Evolutionary conservation across 176 grass and related monocot genomes (phyloP), one percentile per base, ranked within the genome.

Genomic region (Zoysia pacifica): DNA sequence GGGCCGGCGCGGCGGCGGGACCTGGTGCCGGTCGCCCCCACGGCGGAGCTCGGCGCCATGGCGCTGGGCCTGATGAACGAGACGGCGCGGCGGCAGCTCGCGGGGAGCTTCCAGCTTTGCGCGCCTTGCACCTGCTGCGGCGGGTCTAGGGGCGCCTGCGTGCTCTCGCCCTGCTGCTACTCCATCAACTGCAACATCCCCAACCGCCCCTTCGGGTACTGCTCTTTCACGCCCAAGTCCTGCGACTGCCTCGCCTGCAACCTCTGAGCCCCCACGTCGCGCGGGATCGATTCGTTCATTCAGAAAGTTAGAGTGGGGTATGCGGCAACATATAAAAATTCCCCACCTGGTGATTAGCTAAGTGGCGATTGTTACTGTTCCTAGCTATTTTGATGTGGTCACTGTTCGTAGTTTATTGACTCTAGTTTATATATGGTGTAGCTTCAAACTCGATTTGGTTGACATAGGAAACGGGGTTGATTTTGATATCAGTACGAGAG

Each of bases 141-240:
- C 9, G 87, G 91, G 15, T 37, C 88, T 39, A 79, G 76, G 49
- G 89, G 84, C 70, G 71, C 78, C 62, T 97, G 94, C 87, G 44
- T 91, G n/a, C 91, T 91, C 82, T 85, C 91, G 47, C 94, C 94
- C 35, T 97, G 94, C 83, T 97, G 94, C 89, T 97, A 97, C 84
- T 63, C 94, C 67, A 97, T 97, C 94, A 93, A 97, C 81, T 97
- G 94, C 89, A 97, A 91, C 87, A 91, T 97, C 39, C 91, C 94
- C 81, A 97, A 97, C 80, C 82, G 91, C 48, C 91, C 94, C 51
- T 97, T 97, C 44, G 94, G 94, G 6, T 97, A 90, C 84, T 97
- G 94, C 79, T 89, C 94, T 36, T 97, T 97, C 90, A 91, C 86
- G 37, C 94, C 94, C 42, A 97, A 85, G 70, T 73, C 91, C 16